These are phyloP conservation scores for Geotrichum candidum DNA, from an alignment of 1,139 yeast genomes.

Conservation along the genomic window DNA sequence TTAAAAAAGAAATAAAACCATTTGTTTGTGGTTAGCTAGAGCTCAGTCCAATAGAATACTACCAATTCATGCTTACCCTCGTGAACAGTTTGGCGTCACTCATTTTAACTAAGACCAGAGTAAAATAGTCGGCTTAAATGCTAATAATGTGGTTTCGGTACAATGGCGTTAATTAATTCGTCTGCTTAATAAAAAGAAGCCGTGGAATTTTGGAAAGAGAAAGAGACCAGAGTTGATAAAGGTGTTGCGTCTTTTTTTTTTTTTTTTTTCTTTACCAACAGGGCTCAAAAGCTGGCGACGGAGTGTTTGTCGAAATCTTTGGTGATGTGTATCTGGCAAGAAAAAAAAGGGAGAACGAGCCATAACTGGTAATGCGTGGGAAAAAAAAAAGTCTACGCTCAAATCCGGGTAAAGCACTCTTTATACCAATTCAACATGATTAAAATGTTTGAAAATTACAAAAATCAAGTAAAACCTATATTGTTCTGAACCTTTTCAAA, in stretches of 20 bases:
- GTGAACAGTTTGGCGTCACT: conserved; percentile 31
- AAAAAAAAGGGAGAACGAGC: not conserved
- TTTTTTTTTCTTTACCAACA: not conserved
- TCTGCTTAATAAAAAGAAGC: not conserved
- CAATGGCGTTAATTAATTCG: not conserved
- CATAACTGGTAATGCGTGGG: not conserved
- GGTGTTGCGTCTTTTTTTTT: not conserved
- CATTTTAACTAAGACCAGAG: conserved; percentile 18
- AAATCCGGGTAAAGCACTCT: not conserved
- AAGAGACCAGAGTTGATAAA: not conserved
- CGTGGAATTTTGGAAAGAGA: not conserved
- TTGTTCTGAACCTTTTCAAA: not conserved
- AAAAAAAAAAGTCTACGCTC: not conserved
- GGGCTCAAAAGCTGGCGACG: not conserved
- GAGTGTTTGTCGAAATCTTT: not conserved
- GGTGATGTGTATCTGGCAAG: not conserved
- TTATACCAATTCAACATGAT: not conserved
- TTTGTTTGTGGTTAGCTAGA: not conserved
- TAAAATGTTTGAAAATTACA: not conserved
- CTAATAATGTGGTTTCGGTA: not conserved
- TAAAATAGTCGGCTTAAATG: not conserved
- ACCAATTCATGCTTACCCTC: conserved; percentile 23
- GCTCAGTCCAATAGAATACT: not conserved
- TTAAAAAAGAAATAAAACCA: not conserved
- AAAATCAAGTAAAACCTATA: not conserved